Evolutionary conservation across 1,139 yeast species (phyloP).

Genomic region (Hyphopichia fennica): DNA sequence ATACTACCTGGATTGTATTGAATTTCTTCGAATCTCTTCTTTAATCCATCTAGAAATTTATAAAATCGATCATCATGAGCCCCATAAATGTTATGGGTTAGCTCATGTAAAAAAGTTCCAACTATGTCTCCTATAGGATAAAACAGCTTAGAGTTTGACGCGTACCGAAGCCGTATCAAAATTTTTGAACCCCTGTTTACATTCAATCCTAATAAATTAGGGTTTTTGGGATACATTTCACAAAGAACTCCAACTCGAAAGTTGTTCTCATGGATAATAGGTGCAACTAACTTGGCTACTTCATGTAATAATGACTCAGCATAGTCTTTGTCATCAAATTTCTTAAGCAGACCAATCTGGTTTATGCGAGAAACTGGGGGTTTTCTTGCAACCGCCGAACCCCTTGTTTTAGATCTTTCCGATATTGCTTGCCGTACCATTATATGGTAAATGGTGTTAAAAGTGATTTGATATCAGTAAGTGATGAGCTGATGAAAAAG

Average conservation of each 20-base stretch:
- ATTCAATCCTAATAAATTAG: constrained; percentile 72
- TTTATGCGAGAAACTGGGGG: constrained; percentile 52
- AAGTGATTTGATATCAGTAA: no score
- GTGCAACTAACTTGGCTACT: constrained; percentile 64
- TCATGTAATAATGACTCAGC: constrained; percentile 62
- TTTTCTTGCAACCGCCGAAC: background rate
- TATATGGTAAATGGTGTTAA: background rate
- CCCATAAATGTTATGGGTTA: constrained; percentile 77
- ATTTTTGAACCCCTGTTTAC: constrained; percentile 83
- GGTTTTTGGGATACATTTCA: constrained; percentile 82
- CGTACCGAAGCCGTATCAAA: constrained; percentile 66
- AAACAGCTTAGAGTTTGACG: constrained; percentile 56
- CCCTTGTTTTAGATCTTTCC: background rate
- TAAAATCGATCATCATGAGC: constrained; percentile 81
- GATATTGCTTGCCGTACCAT: background rate
- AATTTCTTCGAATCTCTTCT: constrained; percentile 55
- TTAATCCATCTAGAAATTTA: constrained; percentile 59
- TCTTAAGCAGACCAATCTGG: constrained; percentile 57
- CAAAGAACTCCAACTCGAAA: constrained; percentile 68
- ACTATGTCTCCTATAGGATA: constrained; percentile 66
- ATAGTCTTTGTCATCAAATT: constrained; percentile 52
- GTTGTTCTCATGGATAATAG: constrained; percentile 68
- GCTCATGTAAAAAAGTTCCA: constrained; percentile 87
- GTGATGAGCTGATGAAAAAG: no score
- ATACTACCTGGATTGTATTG: constrained; percentile 27